Base-by-base conservation (phyloP, 331 rosid species). In the Arachis monticola region DNA sequence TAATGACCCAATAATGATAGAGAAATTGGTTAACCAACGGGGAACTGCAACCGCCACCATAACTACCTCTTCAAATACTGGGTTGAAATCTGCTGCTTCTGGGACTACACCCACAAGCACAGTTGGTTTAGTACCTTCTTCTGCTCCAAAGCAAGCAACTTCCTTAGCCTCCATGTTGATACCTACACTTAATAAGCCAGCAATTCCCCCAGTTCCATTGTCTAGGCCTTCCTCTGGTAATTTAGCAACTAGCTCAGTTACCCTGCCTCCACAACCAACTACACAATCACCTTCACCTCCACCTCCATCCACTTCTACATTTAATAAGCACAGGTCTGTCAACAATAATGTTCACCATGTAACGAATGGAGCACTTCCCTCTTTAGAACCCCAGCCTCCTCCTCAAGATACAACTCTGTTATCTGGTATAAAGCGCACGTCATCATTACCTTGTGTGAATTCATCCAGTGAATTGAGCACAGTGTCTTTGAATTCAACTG, bases 1-100 rank as follows among this genome's bases (percentile, higher is more conserved):
- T 41, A 84, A 74, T 11, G 93, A 93, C 76, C 92, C 91, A 17
- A 80, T 82, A 76, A 7, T 77, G 77, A 73, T 82, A 55, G 79
- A 4, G 69, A 77, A 73, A 64, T 61, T 67, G 74, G 48, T 41
- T 13, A 56, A 47, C 1, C 53, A 61, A 32, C 67, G 50, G 13
- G 50, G 42, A 65, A 13, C 27, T 44, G 76, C 85, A 32, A 12
- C 64, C 0, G 31, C 72, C 11, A 11, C 81, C 5, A 41, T 14
- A 9, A 63, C 32, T 48, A 56, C 79, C 8, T 38, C 73, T 30
- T 7, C 77, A 67, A 65, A 32, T 42, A 4, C 40, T 42, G 80
- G 38, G 32, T 17, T 76, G 35, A 73, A 51, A 66, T 50, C 80
- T 31, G 53, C 42, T 66, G 41, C 69, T 64, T 72, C 72, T 12